Base-by-base conservation (phyloP, 768 basidiomycete genomes). In the Leucocoprinus leucothites region DNA sequence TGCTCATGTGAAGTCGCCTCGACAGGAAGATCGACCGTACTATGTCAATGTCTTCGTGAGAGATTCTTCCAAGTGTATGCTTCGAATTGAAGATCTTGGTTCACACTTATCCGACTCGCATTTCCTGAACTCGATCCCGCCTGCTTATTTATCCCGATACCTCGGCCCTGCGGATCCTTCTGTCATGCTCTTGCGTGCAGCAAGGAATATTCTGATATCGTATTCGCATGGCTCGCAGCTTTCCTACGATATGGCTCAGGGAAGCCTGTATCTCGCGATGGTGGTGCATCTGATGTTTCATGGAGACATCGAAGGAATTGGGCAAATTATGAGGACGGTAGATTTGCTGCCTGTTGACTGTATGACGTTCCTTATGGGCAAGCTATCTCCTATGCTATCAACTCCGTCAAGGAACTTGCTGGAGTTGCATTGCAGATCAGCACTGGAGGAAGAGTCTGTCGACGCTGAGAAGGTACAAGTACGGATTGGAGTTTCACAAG, bases 11-110 rank as follows among this genome's bases (percentile, higher is more conserved):
- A 62, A 25, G 46, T 55, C 69, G 9, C 66, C 74, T 40, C 66
- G 69, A 4, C 62, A 71, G 9, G 72, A 74, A 52, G 64, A 78
- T 44, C 71, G 74, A 21, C 72, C 82, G 19, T 79, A 86, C 63
- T 71, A 84, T 19, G 73, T 74, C 57, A 78, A 77, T 26, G 70
- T 74, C 16, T 67, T 66, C 18, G 67, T 61, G 28, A 60, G 57
- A 38, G 59, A 64, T 26, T 41, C 72, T 3, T 64, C 72, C 40
- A 56, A 75, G 6, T 69, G 75, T 11, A 60, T 72, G 26, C 35
- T 64, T 44, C 49, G 57, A 24, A 26, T 57, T 35, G 48, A 58
- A 21, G 48, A 52, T 41, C 43, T 53, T 31, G 38, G 41, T 41
- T 57, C 16, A 14, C 44, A 42, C 36, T 13, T 58, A 24, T 31